Base-by-base conservation (phyloP, 2,329 filamentous ascomycete genomes). In the Claviceps spartinae region DNA sequence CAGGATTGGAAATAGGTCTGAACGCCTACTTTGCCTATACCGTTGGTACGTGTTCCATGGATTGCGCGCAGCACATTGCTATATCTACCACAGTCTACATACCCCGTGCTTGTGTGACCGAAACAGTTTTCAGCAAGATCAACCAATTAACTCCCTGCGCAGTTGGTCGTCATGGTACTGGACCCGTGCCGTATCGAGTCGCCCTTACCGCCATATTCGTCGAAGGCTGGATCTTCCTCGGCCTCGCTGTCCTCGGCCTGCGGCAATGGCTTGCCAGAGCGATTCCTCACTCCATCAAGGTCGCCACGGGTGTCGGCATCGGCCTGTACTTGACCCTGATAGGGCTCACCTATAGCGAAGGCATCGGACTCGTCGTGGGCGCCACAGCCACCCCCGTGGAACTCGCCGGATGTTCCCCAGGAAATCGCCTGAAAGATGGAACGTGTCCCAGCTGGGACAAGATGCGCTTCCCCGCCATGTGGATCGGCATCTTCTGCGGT, bases 1-100 rank as follows among this genome's bases (percentile, higher is more conserved):
- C 34, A 18, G 44, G 20, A n/a, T 26, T 20, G 9, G 6, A 45
- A 9, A 8, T 22, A 66, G 64, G 88, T 26, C 67, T 94, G 52
- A 95, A 95, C 62, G 88, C 88, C 18, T 94, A 94, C 66, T 94
- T 94, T 63, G 78, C 88, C 26, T 94, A 86, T 63, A 85, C 81
- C 16, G 69, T 71, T 36, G 65, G 63, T 65, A 55, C 58, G 62
- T 56, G 24, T 5, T 24, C 24, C 24, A 5, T 26, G 43, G 24
- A 48, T 13, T 24, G 37, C 18, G 41, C 41, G 26, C 30, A 50
- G 22, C 16, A 36, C 40, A 30, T 20, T 22, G 24, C 68, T 63
- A 20, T 44, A 26, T 22, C 43, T 9, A 45, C 18, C 7, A 26
- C 24, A 26, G 26, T 30, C 26, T 14, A 45, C 42, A 38, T 38